phyloP scores from a whole-genome alignment of 441 rosid genomes.

The Macaranga tanarius region DNA sequence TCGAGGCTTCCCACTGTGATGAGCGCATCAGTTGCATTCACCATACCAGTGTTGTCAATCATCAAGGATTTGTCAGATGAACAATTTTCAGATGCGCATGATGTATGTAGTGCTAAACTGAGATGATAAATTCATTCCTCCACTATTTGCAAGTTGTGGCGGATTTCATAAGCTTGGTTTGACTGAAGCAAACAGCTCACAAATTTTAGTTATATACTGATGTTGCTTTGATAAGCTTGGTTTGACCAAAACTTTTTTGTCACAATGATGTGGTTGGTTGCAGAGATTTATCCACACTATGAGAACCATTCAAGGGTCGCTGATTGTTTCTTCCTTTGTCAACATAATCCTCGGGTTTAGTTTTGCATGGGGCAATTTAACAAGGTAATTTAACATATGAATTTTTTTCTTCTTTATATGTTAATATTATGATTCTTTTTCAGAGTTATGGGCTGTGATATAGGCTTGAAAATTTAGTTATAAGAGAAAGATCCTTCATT shows the following conservation, averaged over 20 bases:
- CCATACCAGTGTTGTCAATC: slow-evolving; percentile 69
- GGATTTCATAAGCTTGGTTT: background rate
- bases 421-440: background rate
- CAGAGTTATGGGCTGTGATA: background rate
- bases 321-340: slow-evolving; percentile 75
- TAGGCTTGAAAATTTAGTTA: slow-evolving; percentile 8
- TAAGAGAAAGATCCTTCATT: background rate
- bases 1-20: slow-evolving; percentile 93
- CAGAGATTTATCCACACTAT: slow-evolving; percentile 73
- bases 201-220: background rate
- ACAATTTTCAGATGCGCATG: slow-evolving; percentile 48
- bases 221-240: slow-evolving; percentile 1
- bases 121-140: background rate
- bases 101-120: slow-evolving; percentile 39
- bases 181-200: background rate
- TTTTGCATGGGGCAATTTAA: slow-evolving; percentile 65
- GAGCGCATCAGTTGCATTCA: slow-evolving; percentile 79
- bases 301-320: slow-evolving; percentile 87
- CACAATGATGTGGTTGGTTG: slow-evolving; percentile 24
- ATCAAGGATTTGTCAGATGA: slow-evolving; percentile 59
- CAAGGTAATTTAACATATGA: slow-evolving; percentile 42
- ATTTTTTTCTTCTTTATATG: background rate
- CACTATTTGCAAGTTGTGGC: background rate
- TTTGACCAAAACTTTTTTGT: background rate
- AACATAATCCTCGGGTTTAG: slow-evolving; percentile 80